Base-by-base conservation (phyloP, 805 yeast species). In the Lachancea waltii region DNA sequence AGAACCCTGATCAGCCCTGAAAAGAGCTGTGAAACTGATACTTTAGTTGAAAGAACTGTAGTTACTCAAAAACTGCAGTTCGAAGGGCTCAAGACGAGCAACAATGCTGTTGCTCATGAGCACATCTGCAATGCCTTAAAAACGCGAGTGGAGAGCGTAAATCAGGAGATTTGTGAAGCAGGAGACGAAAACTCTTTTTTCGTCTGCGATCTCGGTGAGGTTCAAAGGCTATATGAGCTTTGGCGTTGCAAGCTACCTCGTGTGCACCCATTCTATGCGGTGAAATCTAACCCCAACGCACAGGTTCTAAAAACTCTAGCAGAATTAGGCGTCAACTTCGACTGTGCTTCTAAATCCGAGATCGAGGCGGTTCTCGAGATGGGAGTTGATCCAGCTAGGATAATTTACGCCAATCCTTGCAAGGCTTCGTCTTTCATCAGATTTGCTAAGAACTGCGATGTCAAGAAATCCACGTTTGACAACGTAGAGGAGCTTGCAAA, bases 361-460 rank as follows among this genome's bases (percentile, higher is more conserved):
- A 85, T 90, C 52, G 80, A 79, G 38, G 64, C 66, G 30, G 72
- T 85, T 36, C 65, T 85, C 45, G 54, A 62, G 14, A 54, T 80
- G 43, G 90, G 90, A 6, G 75, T 81, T 34, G 65, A 65, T 45
- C 74, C 94, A 7, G 58, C 68, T 9, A 69, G 83, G 46, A 82
- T 90, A 53, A 73, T 92, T 40, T 90, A 85, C 62, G 97, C 97
- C 11, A 86, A 90, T 54, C 96, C 98, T 9, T 85, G 96, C 63
- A 90, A 90, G 64, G 78, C 89, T n/a, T 73, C 77, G 35, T 82
- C 95, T 14, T 85, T 79, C 48, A 66, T 90, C 42, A 72, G 92
- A 48, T 80, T 69, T 55, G 92, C 97, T 2, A 56, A 67, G n/a
- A 59, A 64, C 14, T 49, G 58, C 19, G 64, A 68, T 10, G 81